These are phyloP conservation scores for Aureobasidium sp. DNA, from an alignment of 2,329 filamentous ascomycete genomes.

Conservation along the genomic window DNA sequence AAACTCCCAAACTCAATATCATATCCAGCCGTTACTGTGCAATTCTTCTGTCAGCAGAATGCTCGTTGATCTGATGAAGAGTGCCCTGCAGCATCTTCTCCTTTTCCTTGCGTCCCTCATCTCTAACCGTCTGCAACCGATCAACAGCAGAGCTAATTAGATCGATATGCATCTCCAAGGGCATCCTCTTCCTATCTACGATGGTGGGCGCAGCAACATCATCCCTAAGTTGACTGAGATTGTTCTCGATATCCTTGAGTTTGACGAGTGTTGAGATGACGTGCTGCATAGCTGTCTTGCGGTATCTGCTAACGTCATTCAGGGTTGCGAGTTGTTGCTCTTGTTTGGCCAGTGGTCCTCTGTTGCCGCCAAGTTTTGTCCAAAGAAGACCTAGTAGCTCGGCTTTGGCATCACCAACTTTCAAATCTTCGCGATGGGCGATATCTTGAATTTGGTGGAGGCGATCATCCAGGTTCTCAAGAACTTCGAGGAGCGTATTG, in stretches of 20 bases:
- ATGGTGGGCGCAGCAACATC: conserved; percentile 60
- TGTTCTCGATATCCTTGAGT: conserved; percentile 63
- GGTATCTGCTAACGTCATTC: conserved; percentile 57
- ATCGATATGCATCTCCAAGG: conserved; percentile 67
- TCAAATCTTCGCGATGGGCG: conserved; percentile 55
- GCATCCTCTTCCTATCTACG: conserved; percentile 45
- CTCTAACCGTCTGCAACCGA: conserved; percentile 58
- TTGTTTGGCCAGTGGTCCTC: conserved; percentile 52
- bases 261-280: conserved; percentile 65
- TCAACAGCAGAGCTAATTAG: conserved; percentile 67
- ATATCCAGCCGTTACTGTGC: background rate
- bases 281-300: conserved; percentile 58
- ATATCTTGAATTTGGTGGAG: conserved; percentile 64
- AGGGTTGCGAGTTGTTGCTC: conserved; percentile 59
- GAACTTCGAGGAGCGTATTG: conserved; percentile 56
- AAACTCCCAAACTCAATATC: background rate
- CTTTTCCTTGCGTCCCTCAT: conserved; percentile 34
- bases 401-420: conserved; percentile 52
- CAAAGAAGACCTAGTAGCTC: conserved; percentile 64
- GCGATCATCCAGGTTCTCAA: conserved; percentile 62
- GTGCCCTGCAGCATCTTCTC: conserved; percentile 15
- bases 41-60: background rate
- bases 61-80: conserved; percentile 10
- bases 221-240: conserved; percentile 64
- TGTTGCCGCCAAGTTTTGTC: conserved; percentile 67